Evolutionary conservation across 225 moss, liverwort and hornwort genomes (phyloP).

Genomic region (Asterella californica): DNA sequence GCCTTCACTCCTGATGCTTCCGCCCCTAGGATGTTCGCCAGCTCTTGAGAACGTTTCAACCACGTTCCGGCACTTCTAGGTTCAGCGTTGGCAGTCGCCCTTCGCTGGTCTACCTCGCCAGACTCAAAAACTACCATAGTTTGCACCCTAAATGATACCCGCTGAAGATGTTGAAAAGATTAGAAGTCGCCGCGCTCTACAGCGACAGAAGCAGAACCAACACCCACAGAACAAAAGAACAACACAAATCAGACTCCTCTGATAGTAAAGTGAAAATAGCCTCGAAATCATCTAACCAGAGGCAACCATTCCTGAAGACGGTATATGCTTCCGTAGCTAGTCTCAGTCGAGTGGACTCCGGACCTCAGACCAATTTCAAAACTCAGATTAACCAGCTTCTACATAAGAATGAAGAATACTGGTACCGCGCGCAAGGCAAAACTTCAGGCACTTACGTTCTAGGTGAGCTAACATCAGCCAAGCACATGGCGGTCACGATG

Average conservation of each 20-base stretch:
- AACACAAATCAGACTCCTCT: background rate
- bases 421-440: background rate
- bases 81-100: slow-evolving; percentile 29
- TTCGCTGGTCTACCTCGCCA: slow-evolving; percentile 37
- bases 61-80: slow-evolving; percentile 48
- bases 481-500: background rate
- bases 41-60: slow-evolving; percentile 72
- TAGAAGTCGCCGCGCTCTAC: slow-evolving; percentile 4
- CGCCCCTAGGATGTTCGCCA: slow-evolving; percentile 52
- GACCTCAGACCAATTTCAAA: background rate
- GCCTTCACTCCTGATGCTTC: slow-evolving; percentile 74
- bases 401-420: background rate
- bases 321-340: background rate
- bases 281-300: background rate
- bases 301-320: background rate
- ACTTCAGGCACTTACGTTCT: background rate
- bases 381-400: background rate
- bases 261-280: too few species aligned
- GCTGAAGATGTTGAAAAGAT: background rate
- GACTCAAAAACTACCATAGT: slow-evolving; percentile 50
- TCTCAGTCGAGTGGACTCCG: background rate
- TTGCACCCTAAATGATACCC: slow-evolving; percentile 18
- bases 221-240: background rate
- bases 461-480: background rate
- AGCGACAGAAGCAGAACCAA: background rate